A percentile compares a stretch with the other conserved stretches of the same genome.
Conservation (phyloP, 257 asterid species). For the Solanum chaucha region DNA sequence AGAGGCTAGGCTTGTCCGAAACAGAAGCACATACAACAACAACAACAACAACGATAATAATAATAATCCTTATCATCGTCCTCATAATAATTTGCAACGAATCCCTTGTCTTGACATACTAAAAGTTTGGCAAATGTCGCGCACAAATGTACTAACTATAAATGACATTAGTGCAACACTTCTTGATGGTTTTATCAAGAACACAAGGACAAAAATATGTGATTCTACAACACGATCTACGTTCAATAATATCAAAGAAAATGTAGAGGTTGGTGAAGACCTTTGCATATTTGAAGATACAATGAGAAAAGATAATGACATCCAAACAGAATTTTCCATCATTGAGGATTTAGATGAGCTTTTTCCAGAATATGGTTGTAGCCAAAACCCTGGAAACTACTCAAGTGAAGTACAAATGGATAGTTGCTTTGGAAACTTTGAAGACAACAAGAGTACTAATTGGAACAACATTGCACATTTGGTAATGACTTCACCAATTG, state of each 20-base stretch:
- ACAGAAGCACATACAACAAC: neutral
- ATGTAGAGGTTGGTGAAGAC: neutral
- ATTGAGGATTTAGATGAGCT: neutral
- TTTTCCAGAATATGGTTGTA: neutral
- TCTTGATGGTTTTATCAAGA: neutral
- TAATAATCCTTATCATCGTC: neutral
- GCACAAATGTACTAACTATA: neutral
- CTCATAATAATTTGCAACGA: neutral
- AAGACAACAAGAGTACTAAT: neutral
- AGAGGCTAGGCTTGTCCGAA: conserved; percentile 13
- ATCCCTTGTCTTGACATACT: conserved; percentile 13
- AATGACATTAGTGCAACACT: neutral
- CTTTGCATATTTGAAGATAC: neutral
- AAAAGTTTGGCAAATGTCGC: conserved; percentile 4
- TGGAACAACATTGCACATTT: conserved; percentile 7
- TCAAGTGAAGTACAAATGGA: neutral
- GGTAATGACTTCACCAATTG: neutral
- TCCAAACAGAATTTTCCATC: neutral
- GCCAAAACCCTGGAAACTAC: neutral
- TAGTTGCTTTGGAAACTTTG: neutral
- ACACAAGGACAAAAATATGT: neutral
- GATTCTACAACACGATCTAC: neutral
- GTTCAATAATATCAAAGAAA: neutral
- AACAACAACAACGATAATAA: neutral
- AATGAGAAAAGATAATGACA: neutral